A percentile compares a stretch with the other conserved stretches of the same genome.
Conservation (phyloP, 495 filamentous ascomycete species). For the Cladorrhinum samala region DNA sequence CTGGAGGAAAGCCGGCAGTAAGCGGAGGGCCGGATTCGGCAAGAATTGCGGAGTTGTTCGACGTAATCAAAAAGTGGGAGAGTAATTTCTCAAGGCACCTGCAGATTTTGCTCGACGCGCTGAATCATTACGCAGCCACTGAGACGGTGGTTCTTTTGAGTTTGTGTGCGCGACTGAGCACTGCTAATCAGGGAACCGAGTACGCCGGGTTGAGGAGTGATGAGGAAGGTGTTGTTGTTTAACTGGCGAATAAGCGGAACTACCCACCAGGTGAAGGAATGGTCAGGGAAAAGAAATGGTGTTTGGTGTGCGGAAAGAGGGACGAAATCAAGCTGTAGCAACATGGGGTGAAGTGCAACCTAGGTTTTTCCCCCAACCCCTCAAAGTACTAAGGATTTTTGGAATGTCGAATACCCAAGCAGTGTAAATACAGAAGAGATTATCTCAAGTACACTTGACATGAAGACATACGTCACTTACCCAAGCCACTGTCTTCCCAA, state of each 20-base stretch:
- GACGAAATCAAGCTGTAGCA: background rate
- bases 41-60: constrained; percentile 71
- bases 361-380: no score
- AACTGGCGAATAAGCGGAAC: background rate
- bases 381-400: background rate
- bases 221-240: constrained; percentile 33
- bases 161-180: constrained; percentile 70
- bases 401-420: background rate
- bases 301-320: background rate
- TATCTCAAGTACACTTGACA: no score
- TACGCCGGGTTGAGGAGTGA: constrained; percentile 43
- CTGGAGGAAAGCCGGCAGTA: no score
- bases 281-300: background rate
- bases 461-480: no score
- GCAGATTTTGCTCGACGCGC: constrained; percentile 82
- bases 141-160: constrained; percentile 92
- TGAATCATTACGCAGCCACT: constrained; percentile 95
- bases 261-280: no score
- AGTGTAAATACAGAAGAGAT: no score
- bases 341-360: no score
- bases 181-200: constrained; percentile 63
- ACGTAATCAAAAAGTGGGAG: constrained; percentile 82
- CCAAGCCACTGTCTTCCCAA: no score
- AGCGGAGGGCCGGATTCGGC: background rate
- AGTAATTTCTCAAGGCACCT: constrained; percentile 85